Evolutionary conservation across 495 filamentous ascomycete species (phyloP), one percentile per base, ranked within the genome.

Genomic region (Xylaria telfairii): DNA sequence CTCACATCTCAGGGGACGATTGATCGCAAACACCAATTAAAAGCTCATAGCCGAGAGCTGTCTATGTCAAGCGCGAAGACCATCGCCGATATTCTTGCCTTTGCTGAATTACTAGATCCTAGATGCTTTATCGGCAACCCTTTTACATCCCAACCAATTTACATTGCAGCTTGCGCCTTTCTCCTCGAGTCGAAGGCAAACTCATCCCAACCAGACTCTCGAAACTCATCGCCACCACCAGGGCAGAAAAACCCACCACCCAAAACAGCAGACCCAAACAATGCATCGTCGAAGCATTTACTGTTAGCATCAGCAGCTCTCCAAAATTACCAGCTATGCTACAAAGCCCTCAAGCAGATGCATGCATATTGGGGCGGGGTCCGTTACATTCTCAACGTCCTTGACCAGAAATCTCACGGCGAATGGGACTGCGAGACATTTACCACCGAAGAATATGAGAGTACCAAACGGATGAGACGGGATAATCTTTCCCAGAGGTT

Each of bases 41-140:
- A 92, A 68, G 87, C 91, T 2, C 91, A 94, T 70, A 94, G 92
- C 67, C 88, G 90, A 53, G 92, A 95, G 78, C 81, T 95, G 19
- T 92, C 91, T 32, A 94, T 94, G 91, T 94, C 91, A 0, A 95
- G 92, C 37, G 93, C 93, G 63, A 95, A 95, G 81, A 94, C 93
- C 0, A 94, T 96, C 70, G 92, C 92, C 39, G 92, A 96, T 77
- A 95, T 96, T 56, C 82, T 94, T 5, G 89, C 88, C 4, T 94
- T 94, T 73, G 90, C 92, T 0, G 92, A 95, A 74, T 79, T 93
- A 4, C 89, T 93, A 49, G 92, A 94, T 78, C 90, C 90, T 3
- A 91, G 90, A 79, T 92, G 92, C 71, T 91, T 93, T 70, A 91
- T 92, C 61, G 92, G 92, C 12, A 95, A 95, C 67, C 93, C 93